Evolutionary conservation across 2,329 filamentous ascomycete species (phyloP).

Genomic region (Pestalotiopsis sp.): DNA sequence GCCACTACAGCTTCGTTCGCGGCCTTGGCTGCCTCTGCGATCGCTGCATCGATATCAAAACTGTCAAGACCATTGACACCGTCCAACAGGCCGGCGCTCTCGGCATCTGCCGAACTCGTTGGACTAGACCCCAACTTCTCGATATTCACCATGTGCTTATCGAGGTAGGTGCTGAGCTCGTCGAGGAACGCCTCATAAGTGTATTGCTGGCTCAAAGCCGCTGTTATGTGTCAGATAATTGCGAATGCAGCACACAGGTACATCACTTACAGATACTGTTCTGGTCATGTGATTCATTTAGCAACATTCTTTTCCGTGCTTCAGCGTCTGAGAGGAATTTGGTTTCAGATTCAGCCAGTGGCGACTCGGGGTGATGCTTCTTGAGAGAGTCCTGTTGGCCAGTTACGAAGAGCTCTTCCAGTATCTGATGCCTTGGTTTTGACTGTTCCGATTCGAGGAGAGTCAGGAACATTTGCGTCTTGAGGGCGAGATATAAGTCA

Average conservation of each 20-base stretch:
- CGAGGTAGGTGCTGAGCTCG: constrained; percentile 31
- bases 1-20: constrained; percentile 27
- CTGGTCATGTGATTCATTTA: constrained; percentile 22
- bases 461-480: constrained; percentile 34
- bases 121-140: constrained; percentile 25
- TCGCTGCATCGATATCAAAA: constrained; percentile 30
- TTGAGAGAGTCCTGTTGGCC: constrained; percentile 27
- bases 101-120: constrained; percentile 22
- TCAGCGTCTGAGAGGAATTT: constrained; percentile 29
- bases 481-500: constrained; percentile 31
- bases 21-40: constrained; percentile 33
- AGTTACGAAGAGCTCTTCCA: constrained; percentile 30
- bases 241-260: neutral
- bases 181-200: constrained; percentile 35
- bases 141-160: constrained; percentile 32
- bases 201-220: constrained; percentile 26
- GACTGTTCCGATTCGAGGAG: constrained; percentile 28
- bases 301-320: constrained; percentile 29
- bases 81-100: constrained; percentile 21
- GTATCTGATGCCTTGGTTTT: constrained; percentile 23
- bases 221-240: neutral
- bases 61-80: constrained; percentile 16
- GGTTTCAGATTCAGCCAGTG: constrained; percentile 24
- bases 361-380: constrained; percentile 26
- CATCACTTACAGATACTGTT: constrained; percentile 25